A percentile compares a stretch with the other conserved stretches of the same genome.
Evolutionary conservation across 306 rosid genomes (phyloP).

Genomic region (Cotoneaster glaucophyllus): DNA sequence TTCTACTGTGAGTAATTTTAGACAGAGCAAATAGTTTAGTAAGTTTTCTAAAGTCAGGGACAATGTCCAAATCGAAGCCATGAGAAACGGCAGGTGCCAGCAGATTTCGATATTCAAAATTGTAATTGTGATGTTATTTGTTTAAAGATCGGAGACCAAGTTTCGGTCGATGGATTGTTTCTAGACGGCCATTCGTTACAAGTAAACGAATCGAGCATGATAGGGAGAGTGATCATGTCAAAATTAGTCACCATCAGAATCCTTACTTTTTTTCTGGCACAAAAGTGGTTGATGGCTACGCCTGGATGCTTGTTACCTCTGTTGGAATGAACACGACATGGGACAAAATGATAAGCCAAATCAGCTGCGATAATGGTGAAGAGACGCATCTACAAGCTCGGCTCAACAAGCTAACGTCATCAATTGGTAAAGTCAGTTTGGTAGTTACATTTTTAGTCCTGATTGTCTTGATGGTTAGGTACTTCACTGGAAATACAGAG

Average conservation of each 20-base stretch:
- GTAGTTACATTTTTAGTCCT: constrained; percentile 26
- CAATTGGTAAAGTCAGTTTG: constrained; percentile 25
- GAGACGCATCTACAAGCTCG: constrained; percentile 21
- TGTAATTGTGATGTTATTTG: constrained; percentile 30
- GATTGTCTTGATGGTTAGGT: constrained; percentile 14
- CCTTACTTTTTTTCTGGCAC: constrained; percentile 37
- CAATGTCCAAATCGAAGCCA: constrained; percentile 23
- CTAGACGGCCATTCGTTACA: constrained; percentile 22
- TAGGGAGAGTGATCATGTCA: constrained; percentile 32
- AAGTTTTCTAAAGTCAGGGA: constrained; percentile 23
- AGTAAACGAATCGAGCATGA: constrained; percentile 31
- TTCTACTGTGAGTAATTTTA: constrained; percentile 17
- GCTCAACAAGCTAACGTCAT: constrained; percentile 17
- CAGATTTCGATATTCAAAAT: constrained; percentile 18
- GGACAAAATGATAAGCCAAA: constrained; percentile 28
- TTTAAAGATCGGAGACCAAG: constrained; percentile 35
- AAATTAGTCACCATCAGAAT: neutral
- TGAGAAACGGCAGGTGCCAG: constrained; percentile 17
- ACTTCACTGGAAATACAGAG: constrained; percentile 15
- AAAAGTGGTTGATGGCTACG: constrained; percentile 35
- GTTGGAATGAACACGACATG: constrained; percentile 32
- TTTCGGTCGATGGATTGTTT: constrained; percentile 40
- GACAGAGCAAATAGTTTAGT: constrained; percentile 21
- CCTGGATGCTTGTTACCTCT: constrained; percentile 37
- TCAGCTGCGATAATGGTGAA: constrained; percentile 6